Conservation (phyloP, 805 yeast species). For the Cyberlindnera samutprakarnensis region DNA sequence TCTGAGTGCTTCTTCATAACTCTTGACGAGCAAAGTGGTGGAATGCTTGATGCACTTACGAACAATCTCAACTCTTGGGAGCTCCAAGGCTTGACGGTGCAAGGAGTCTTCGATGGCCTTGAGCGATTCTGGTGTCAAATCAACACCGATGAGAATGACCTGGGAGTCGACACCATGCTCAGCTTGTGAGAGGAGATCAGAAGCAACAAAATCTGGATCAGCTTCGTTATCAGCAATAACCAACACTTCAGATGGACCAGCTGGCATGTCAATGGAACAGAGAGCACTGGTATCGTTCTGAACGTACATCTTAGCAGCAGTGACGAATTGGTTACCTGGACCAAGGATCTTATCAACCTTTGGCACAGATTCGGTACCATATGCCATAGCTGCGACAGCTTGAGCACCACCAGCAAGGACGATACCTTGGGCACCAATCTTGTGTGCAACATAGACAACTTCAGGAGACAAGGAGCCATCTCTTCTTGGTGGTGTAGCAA, state of each 20-base stretch:
- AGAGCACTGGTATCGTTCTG: constrained; percentile 92
- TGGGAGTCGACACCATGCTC: constrained; percentile 99
- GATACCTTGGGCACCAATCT: constrained; percentile 84
- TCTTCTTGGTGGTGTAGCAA: constrained; percentile 93
- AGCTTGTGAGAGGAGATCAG: constrained; percentile 93
- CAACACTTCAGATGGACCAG: constrained; percentile 97
- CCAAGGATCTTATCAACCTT: constrained; percentile 97
- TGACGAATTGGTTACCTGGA: constrained; percentile 98
- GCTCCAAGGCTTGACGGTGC: constrained; percentile 67
- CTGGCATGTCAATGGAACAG: constrained; percentile 98
- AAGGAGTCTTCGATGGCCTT: constrained; percentile 74
- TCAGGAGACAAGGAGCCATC: constrained; percentile 95
- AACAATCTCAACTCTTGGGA: constrained; percentile 91
- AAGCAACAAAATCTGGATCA: constrained; percentile 95
- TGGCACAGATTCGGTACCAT: constrained; percentile 88
- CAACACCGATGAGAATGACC: constrained; percentile 84
- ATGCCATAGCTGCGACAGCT: constrained; percentile 98
- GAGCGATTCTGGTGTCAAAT: constrained; percentile 51
- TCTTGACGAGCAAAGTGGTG: constrained; percentile 60
- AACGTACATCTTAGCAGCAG: constrained; percentile 97
- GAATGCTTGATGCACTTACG: constrained; percentile 91
- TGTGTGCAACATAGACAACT: constrained; percentile 94
- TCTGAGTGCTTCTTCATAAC: constrained; percentile 74
- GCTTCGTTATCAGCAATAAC: constrained; percentile 88
- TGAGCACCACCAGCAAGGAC: constrained; percentile 99